phyloP scores from a whole-genome alignment of 352 stramenopile genomes.

The Globisporangium barbulae region DNA sequence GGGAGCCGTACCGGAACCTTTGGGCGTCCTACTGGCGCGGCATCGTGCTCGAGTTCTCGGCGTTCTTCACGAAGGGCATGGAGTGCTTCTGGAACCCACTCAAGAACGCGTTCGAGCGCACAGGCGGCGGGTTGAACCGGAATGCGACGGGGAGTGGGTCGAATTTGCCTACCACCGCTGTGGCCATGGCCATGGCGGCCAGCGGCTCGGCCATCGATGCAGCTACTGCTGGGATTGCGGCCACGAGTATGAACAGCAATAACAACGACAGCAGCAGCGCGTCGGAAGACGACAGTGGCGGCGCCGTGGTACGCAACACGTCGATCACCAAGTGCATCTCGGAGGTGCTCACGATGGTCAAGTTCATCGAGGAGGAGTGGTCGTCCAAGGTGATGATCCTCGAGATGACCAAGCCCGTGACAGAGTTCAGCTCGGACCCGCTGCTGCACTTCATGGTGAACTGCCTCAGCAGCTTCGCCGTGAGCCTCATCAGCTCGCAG shows the following conservation, averaged over 20 bases:
- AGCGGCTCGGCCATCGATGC: neutral
- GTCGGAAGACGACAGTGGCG: neutral
- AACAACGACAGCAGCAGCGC: neutral
- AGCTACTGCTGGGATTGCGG: conserved; percentile 1
- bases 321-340: conserved; percentile 54
- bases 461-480: conserved; percentile 64
- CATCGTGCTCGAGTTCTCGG: conserved; percentile 59
- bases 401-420: conserved; percentile 69
- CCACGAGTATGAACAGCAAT: neutral
- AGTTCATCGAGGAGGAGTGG: conserved; percentile 71
- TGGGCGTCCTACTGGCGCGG: conserved; percentile 63
- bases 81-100: conserved; percentile 63
- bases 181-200: conserved; percentile 3
- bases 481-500: conserved; percentile 56
- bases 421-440: conserved; percentile 48
- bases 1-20: conserved; percentile 55
- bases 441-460: conserved; percentile 69
- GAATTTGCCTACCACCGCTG: neutral
- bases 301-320: conserved; percentile 5
- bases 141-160: conserved; percentile 9
- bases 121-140: conserved; percentile 16
- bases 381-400: conserved; percentile 69
- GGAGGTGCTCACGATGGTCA: conserved; percentile 62
- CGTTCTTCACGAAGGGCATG: conserved; percentile 61
- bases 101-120: conserved; percentile 52